Conservation (phyloP, 768 basidiomycete species). For the Tremella yokohamensis region DNA sequence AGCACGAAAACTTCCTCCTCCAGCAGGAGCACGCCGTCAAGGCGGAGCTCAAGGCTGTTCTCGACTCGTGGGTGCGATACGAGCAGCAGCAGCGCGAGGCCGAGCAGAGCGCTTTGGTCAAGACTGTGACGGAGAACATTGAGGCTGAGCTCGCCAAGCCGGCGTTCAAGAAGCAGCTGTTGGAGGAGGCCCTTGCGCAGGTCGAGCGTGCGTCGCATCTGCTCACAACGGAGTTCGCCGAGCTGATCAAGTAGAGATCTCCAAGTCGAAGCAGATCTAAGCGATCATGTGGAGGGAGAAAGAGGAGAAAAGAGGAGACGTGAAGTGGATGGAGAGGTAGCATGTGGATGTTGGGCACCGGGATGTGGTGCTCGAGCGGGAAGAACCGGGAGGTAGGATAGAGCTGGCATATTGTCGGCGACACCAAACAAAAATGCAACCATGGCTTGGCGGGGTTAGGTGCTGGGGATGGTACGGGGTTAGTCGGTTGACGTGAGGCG, state of each 20-base stretch:
- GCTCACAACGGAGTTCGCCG: not conserved
- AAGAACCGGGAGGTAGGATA: no score
- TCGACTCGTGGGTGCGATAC: constrained; percentile 97
- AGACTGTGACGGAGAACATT: constrained; percentile 58
- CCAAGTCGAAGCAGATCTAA: constrained; percentile 89
- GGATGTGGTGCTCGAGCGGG: no score
- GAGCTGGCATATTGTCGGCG: no score
- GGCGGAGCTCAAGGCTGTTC: constrained; percentile 83
- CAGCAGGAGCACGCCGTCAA: constrained; percentile 83
- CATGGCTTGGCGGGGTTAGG: no score
- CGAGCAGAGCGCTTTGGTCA: constrained; percentile 88
- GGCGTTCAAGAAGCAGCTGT: constrained; percentile 75
- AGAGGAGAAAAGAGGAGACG: no score
- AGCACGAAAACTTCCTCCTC: constrained; percentile 83
- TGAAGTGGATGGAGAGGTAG: no score
- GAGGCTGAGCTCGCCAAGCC: constrained; percentile 58
- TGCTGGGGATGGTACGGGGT: no score
- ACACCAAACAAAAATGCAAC: no score
- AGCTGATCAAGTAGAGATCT: constrained; percentile 61
- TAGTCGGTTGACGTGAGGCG: no score
- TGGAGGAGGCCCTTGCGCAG: constrained; percentile 84
- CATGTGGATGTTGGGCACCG: no score
- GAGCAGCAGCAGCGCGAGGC: constrained; percentile 95
- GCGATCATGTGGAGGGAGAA: constrained; percentile 8
- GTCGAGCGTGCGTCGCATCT: constrained; percentile 77